phyloP scores from a whole-genome alignment of 805 yeast genomes.

The Barnettozyma pratensis region DNA sequence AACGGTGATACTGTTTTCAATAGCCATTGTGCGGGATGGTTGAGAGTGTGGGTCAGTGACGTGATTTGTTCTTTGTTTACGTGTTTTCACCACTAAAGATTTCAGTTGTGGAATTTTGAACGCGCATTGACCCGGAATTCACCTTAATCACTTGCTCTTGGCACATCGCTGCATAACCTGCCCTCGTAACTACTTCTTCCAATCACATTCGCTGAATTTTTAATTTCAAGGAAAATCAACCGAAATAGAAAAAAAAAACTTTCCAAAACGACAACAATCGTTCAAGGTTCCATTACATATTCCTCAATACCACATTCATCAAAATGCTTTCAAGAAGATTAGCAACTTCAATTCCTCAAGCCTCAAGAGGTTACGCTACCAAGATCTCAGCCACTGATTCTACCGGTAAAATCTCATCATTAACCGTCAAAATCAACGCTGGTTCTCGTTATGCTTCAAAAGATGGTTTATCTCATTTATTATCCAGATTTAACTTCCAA shows the following conservation, averaged over 20 bases:
- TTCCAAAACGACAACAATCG: background rate
- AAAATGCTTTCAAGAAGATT: conserved; percentile 25
- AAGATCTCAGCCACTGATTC: conserved; percentile 49
- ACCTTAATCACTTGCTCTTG: background rate
- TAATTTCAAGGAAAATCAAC: conserved; percentile 12
- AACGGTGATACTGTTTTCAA: conserved; percentile 38
- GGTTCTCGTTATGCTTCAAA: conserved; percentile 71
- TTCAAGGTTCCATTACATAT: no score
- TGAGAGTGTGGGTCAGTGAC: background rate
- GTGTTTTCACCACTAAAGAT: background rate
- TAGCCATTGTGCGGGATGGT: conserved; percentile 22
- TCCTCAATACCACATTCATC: background rate
- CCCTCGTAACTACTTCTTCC: conserved; percentile 12
- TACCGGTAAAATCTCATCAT: conserved; percentile 63
- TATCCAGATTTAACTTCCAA: conserved; percentile 79
- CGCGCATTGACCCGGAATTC: no score
- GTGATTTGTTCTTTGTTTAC: background rate
- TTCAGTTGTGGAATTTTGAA: no score
- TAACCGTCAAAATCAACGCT: conserved; percentile 78
- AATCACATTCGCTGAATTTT: conserved; percentile 23
- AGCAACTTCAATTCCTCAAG: conserved; percentile 12
- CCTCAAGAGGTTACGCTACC: conserved; percentile 32
- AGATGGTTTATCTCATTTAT: conserved; percentile 82
- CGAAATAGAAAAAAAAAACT: conserved; percentile 7
- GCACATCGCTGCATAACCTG: background rate